phyloP scores from a whole-genome alignment of 208 protist species.

The Angomonas desouzai region DNA sequence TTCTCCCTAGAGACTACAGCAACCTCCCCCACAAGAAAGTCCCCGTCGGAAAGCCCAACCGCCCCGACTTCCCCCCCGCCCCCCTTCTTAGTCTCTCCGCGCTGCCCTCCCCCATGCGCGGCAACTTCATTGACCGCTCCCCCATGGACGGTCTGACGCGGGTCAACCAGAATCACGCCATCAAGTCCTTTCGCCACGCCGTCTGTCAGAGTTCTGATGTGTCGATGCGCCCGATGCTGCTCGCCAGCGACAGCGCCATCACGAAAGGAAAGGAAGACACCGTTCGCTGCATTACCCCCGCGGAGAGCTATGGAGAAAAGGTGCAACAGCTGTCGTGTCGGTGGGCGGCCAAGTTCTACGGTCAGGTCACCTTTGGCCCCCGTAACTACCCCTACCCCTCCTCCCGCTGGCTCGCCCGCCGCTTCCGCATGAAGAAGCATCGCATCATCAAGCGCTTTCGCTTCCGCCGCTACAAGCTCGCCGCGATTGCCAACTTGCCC shows the following conservation, averaged over 20 bases:
- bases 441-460: conserved; percentile 84
- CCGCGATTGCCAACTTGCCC: conserved; percentile 84
- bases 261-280: not conserved
- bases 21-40: conserved; percentile 35
- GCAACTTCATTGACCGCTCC: conserved; percentile 63
- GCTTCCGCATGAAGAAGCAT: conserved; percentile 91
- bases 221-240: conserved; percentile 53
- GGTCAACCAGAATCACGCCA: conserved; percentile 49
- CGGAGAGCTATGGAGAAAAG: conserved; percentile 34
- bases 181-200: conserved; percentile 58
- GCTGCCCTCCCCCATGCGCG: conserved; percentile 31
- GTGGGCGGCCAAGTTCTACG: conserved; percentile 86
- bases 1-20: conserved; percentile 33
- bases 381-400: conserved; percentile 86
- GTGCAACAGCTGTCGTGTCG: conserved; percentile 52
- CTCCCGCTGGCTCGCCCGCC: conserved; percentile 78
- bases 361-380: conserved; percentile 78
- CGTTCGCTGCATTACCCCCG: not conserved
- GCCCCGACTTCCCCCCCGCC: not conserved
- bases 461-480: conserved; percentile 88
- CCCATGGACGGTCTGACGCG: conserved; percentile 28
- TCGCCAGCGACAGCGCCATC: conserved; percentile 10
- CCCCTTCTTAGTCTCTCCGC: conserved; percentile 10
- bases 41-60: not conserved
- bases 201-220: conserved; percentile 64